These are phyloP conservation scores for Pseudomassariella vexata DNA, from an alignment of 2,329 filamentous ascomycete species.

Conservation along the genomic window DNA sequence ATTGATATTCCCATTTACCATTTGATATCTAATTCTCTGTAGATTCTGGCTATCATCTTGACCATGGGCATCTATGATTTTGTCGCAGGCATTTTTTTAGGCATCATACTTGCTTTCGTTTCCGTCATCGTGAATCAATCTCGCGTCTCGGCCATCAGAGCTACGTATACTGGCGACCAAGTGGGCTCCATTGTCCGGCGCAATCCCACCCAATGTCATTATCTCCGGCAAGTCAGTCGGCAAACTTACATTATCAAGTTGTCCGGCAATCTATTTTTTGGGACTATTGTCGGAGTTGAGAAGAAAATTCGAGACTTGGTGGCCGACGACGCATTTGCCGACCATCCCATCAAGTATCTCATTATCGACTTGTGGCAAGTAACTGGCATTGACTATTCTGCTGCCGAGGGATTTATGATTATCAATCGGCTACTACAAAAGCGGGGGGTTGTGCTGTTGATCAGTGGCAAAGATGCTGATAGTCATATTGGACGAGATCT, in stretches of 20 bases:
- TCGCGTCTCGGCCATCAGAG: slow-evolving; percentile 79
- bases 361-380: slow-evolving; percentile 87
- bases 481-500: slow-evolving; percentile 73
- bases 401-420: slow-evolving; percentile 88
- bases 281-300: slow-evolving; percentile 93
- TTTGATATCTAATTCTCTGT: slow-evolving; percentile 15
- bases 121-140: slow-evolving; percentile 91
- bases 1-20: background rate
- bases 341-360: slow-evolving; percentile 79
- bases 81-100: slow-evolving; percentile 86
- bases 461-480: slow-evolving; percentile 75
- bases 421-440: slow-evolving; percentile 79
- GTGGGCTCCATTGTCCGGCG: slow-evolving; percentile 89
- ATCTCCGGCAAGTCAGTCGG: slow-evolving; percentile 75
- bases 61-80: slow-evolving; percentile 98
- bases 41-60: slow-evolving; percentile 80
- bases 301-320: slow-evolving; percentile 78
- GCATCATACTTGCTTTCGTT: slow-evolving; percentile 85
- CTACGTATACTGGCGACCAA: slow-evolving; percentile 83
- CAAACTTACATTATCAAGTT: slow-evolving; percentile 92
- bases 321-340: slow-evolving; percentile 72
- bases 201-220: slow-evolving; percentile 83
- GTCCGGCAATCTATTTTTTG: slow-evolving; percentile 94
- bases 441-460: slow-evolving; percentile 71
- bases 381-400: slow-evolving; percentile 90